phyloP scores from a whole-genome alignment of 805 yeast species.

The Ogataea degrootiae region DNA sequence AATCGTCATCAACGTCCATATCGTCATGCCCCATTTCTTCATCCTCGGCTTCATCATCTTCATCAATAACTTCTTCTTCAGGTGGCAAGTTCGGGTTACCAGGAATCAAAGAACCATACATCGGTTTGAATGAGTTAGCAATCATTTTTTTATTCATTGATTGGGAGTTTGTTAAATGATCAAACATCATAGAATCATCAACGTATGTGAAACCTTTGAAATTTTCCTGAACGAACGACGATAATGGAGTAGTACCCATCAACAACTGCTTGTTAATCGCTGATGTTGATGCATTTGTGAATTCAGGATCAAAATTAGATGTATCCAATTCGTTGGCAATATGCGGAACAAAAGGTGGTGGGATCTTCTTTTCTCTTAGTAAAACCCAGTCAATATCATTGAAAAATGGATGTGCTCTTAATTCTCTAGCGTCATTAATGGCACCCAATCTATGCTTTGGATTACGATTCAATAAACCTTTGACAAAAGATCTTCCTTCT shows the following conservation, averaged over 20 bases:
- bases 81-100: constrained; percentile 79
- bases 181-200: constrained; percentile 89
- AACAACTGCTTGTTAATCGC: constrained; percentile 65
- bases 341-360: constrained; percentile 97
- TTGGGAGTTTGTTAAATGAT: constrained; percentile 46
- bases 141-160: constrained; percentile 31
- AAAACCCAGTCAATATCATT: constrained; percentile 87
- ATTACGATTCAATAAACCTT: constrained; percentile 90
- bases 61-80: constrained; percentile 80
- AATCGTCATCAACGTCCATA: constrained; percentile 60
- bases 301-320: constrained; percentile 96
- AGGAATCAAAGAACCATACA: constrained; percentile 64
- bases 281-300: constrained; percentile 87
- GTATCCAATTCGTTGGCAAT: constrained; percentile 88
- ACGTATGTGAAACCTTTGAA: constrained; percentile 97
- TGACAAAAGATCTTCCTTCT: constrained; percentile 93
- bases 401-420: constrained; percentile 89
- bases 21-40: constrained; percentile 47
- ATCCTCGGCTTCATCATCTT: constrained; percentile 44
- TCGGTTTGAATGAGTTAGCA: constrained; percentile 37
- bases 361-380: constrained; percentile 71
- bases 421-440: constrained; percentile 84
- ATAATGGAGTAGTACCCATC: constrained; percentile 72
- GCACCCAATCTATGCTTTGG: constrained; percentile 95
- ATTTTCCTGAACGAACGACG: constrained; percentile 94